Percentiles rank a stretch among this genome's conserved stretches.
phyloP scores from a whole-genome alignment of 2,329 filamentous ascomycete species.

The Fusarium equiseti region DNA sequence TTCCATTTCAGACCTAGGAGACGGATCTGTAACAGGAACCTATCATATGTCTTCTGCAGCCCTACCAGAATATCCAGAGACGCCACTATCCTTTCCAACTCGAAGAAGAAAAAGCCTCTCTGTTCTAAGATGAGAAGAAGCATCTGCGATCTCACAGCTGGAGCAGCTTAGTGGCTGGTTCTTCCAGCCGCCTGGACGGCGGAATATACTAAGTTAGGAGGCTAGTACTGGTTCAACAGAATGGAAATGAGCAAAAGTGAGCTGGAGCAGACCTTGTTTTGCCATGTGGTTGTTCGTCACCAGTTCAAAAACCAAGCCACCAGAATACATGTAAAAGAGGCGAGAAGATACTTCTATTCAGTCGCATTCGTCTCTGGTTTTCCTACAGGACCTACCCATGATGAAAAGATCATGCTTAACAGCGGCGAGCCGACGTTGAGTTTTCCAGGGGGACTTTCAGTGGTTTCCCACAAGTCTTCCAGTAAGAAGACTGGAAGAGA shows the following conservation, averaged over 20 bases:
- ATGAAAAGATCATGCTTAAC: constrained; percentile 22
- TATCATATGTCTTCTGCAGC: constrained; percentile 21
- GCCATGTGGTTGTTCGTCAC: constrained; percentile 1
- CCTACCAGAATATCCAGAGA: constrained; percentile 17
- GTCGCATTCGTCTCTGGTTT: constrained; percentile 14
- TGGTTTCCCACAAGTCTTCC: constrained; percentile 13
- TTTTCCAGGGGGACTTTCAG: constrained; percentile 21
- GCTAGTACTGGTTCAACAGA: constrained; percentile 17
- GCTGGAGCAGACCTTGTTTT: constrained; percentile 9
- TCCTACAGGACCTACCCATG: constrained; percentile 8
- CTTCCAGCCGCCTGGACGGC: constrained; percentile 25
- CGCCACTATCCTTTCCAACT: constrained; percentile 12
- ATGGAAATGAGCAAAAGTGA: constrained; percentile 16
- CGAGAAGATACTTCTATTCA: not conserved
- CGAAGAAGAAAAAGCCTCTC: constrained; percentile 15
- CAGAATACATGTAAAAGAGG: not conserved
- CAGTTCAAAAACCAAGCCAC: not conserved
- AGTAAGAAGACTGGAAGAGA: constrained; percentile 7
- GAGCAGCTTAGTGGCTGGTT: constrained; percentile 21
- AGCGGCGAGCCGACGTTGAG: constrained; percentile 4
- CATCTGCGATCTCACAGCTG: not conserved
- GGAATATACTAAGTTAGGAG: constrained; percentile 9
- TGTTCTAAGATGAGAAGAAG: constrained; percentile 6
- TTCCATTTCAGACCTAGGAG: constrained; percentile 18
- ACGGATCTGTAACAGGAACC: not conserved